Evolutionary conservation across 116 monocot genomes (phyloP).

Genomic region (Trichopus zeylanicus): DNA sequence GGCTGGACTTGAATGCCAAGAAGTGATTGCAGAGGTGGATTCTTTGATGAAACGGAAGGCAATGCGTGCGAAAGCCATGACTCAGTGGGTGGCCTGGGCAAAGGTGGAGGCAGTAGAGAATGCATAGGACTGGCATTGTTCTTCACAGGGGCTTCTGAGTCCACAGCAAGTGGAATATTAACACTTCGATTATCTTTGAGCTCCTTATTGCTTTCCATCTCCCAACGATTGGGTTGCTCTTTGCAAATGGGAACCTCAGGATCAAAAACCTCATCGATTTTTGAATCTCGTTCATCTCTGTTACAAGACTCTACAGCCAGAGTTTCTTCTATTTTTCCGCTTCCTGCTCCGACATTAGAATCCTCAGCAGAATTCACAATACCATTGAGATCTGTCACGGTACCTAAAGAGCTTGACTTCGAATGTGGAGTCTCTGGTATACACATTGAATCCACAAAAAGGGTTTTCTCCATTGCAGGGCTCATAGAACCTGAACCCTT

Average conservation of each 20-base stretch:
- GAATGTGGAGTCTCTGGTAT: conserved; percentile 26
- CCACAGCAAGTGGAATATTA: conserved; percentile 3
- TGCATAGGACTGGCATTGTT: conserved; percentile 4
- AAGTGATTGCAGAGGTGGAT: conserved; percentile 28
- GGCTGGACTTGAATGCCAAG: conserved; percentile 39
- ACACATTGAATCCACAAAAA: conserved; percentile 34
- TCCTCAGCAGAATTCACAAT: conserved; percentile 2
- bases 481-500: conserved; percentile 34
- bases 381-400: neutral
- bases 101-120: conserved; percentile 37
- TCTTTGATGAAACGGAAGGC: conserved; percentile 60
- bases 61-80: conserved; percentile 77
- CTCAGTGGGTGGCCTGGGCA: conserved; percentile 71
- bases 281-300: neutral
- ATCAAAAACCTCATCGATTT: neutral
- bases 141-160: conserved; percentile 17
- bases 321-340: conserved; percentile 20
- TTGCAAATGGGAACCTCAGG: neutral
- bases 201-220: conserved; percentile 4
- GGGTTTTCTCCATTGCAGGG: conserved; percentile 26
- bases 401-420: conserved; percentile 16
- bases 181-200: neutral
- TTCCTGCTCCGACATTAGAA: conserved; percentile 17
- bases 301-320: conserved; percentile 9
- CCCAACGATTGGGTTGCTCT: conserved; percentile 10